Evolutionary conservation across 2,329 filamentous ascomycete species (phyloP), one percentile per base, ranked within the genome.

Genomic region (Pseudogymnoascus sp.): DNA sequence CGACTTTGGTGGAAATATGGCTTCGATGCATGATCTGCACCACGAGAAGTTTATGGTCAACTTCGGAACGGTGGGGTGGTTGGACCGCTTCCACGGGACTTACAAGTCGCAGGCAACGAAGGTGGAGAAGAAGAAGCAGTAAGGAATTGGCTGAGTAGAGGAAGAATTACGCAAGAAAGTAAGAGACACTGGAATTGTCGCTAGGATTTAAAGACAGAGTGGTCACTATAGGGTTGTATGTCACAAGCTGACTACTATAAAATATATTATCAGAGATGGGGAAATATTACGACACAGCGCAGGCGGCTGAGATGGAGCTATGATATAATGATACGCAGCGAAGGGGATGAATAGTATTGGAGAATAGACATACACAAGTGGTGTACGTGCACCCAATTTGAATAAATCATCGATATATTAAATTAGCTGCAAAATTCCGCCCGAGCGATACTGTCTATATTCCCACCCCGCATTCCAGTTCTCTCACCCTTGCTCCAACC

Each of bases 1-100:
- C 68, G 81, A 84, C 60, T 84, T 84, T 66, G 76, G 83, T 14
- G 68, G 63, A 64, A 76, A 75, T 63, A 76, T 69, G 61, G 81
- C 81, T 0, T 74, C 73, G 65, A 78, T 77, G 69, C 83, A 86
- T 71, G 83, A 86, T 71, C 70, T 78, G 31, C 83, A 86, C 67
- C 83, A 85, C 71, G 81, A 84, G 74, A 77, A 78, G 65, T 84
- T 84, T 66, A 77, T 78, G 62, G 72, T 83, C 12, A 78, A 84
- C 65, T 85, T 79, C 71, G 82, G 82, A 1, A 78, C 76, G 0
- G 73, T 83, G 65, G 81, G 80, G 1, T 67, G 80, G 60, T 69
- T 85, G 68, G 82, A 85, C 69, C 83, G 79, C 78, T n/a, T 83
- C 9, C 81, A 83, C 70, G 81, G 79, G 18, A 85, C 82, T 0